Conservation (phyloP, 768 basidiomycete species). For the Mycena rosella region DNA sequence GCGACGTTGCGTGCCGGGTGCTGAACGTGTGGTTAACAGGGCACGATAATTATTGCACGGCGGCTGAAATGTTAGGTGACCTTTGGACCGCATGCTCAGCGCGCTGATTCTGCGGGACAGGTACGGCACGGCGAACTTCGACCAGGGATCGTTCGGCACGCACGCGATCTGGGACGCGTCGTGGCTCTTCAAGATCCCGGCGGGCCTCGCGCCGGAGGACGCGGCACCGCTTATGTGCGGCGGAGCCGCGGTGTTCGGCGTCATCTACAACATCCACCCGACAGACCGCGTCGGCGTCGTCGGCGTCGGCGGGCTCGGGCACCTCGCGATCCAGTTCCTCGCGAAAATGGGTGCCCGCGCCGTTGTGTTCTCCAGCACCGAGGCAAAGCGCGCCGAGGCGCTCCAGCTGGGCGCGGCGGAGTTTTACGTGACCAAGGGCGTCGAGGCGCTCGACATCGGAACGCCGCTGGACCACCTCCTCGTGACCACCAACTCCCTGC, state of each 20-base stretch:
- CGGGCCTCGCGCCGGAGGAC: slow-evolving; percentile 41
- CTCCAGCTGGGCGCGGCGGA: slow-evolving; percentile 48
- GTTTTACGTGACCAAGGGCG: slow-evolving; percentile 47
- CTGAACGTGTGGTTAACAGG: background rate
- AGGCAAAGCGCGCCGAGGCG: slow-evolving; percentile 49
- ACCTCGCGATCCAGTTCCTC: slow-evolving; percentile 54
- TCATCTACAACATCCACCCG: slow-evolving; percentile 39
- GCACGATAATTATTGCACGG: slow-evolving; percentile 18
- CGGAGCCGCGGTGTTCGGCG: slow-evolving; percentile 31
- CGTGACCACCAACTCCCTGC: slow-evolving; percentile 41
- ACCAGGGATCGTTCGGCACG: no score
- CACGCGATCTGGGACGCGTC: slow-evolving; percentile 49
- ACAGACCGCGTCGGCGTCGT: slow-evolving; percentile 51
- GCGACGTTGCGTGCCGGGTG: no score
- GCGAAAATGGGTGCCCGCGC: slow-evolving; percentile 56
- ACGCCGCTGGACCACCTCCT: slow-evolving; percentile 46
- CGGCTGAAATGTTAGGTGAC: slow-evolving; percentile 1
- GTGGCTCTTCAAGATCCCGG: slow-evolving; percentile 51
- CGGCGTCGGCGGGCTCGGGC: slow-evolving; percentile 53
- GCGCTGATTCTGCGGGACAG: slow-evolving; percentile 28
- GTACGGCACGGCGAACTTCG: slow-evolving; percentile 47
- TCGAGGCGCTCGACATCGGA: slow-evolving; percentile 41
- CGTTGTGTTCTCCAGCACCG: slow-evolving; percentile 50
- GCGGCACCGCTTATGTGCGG: slow-evolving; percentile 51
- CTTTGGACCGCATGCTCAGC: background rate